These are phyloP conservation scores for Misopates orontium DNA, from an alignment of 257 asterid genomes.

Conservation along the genomic window DNA sequence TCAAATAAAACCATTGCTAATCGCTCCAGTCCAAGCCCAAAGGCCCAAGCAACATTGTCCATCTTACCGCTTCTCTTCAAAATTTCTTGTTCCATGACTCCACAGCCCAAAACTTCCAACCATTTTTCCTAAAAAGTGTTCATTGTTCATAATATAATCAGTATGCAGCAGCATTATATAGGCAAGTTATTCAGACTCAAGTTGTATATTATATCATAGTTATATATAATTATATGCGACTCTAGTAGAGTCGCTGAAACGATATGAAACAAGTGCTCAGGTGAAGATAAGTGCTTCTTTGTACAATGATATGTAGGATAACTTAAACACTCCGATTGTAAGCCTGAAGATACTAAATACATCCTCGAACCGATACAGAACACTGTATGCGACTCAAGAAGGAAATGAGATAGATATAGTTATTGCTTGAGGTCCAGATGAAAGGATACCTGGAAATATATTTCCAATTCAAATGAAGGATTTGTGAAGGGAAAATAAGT, in stretches of 20 bases:
- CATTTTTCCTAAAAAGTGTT: conserved; percentile 66
- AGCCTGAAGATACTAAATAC: no score
- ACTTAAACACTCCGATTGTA: no score
- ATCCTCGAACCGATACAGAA: no score
- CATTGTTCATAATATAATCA: conserved; percentile 3
- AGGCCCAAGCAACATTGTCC: conserved; percentile 93
- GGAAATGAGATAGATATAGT: background rate
- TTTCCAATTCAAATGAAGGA: conserved; percentile 96
- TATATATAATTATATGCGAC: no score
- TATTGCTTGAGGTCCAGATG: conserved; percentile 16
- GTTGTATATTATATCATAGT: no score
- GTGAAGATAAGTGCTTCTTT: background rate
- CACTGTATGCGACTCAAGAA: no score
- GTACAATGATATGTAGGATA: background rate
- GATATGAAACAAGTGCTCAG: background rate
- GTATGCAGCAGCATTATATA: no score
- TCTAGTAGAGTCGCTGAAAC: no score
- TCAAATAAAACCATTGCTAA: conserved; percentile 94
- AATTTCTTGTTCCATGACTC: conserved; percentile 97
- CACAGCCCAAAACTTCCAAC: conserved; percentile 99
- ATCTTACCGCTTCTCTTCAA: conserved; percentile 69
- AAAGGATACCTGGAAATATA: conserved; percentile 73
- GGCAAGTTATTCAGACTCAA: no score
- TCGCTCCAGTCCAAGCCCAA: conserved; percentile 97
- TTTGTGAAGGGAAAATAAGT: conserved; percentile 91